These are phyloP conservation scores for Pyrenophora tritici-repentis DNA, from an alignment of 2,329 filamentous ascomycete species.

Conservation along the genomic window DNA sequence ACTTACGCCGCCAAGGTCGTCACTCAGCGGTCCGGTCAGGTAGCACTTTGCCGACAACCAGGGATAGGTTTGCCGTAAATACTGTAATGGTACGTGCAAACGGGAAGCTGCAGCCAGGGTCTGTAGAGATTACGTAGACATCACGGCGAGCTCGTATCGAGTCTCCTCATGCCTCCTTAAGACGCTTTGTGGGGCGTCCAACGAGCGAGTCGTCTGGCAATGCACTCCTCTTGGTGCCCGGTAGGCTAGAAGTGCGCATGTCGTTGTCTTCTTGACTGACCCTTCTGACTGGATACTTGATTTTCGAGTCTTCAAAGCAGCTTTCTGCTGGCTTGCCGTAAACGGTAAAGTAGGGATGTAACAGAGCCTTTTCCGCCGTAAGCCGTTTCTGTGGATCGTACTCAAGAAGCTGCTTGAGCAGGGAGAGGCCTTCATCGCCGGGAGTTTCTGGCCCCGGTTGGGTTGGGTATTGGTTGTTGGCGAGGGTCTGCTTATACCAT, in stretches of 20 bases:
- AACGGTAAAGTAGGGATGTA: constrained; percentile 83
- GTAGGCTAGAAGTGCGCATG: constrained; percentile 85
- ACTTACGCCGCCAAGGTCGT: constrained; percentile 1
- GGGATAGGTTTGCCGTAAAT: constrained; percentile 9
- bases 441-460: constrained; percentile 45
- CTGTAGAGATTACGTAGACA: neutral
- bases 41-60: constrained; percentile 7
- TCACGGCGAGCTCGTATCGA: neutral
- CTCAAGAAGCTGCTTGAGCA: constrained; percentile 82
- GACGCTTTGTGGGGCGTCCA: constrained; percentile 58
- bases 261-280: constrained; percentile 96
- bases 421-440: constrained; percentile 73
- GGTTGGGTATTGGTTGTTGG: constrained; percentile 53
- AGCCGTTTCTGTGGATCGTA: constrained; percentile 91
- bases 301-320: constrained; percentile 88
- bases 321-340: constrained; percentile 69
- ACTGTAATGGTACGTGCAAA: constrained; percentile 6
- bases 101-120: constrained; percentile 8
- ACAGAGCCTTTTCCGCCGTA: constrained; percentile 84
- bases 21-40: neutral
- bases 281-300: constrained; percentile 85
- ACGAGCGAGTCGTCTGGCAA: constrained; percentile 80
- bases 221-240: constrained; percentile 88
- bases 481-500: constrained; percentile 58
- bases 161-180: constrained; percentile 53